phyloP scores from a whole-genome alignment of 192 early-diverging fungal genomes.

The Coemansia sp. region DNA sequence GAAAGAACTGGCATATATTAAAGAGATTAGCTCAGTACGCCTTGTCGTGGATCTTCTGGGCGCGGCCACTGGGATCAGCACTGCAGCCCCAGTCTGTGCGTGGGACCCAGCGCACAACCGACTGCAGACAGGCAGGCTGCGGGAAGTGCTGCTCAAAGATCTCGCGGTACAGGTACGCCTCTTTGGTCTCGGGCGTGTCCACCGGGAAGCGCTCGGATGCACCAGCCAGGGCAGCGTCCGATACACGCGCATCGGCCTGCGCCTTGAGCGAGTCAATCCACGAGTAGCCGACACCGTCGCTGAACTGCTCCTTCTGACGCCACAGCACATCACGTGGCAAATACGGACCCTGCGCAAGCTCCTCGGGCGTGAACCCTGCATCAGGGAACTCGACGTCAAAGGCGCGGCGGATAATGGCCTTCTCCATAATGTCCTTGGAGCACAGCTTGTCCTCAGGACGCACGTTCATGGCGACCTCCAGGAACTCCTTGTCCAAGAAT shows the following conservation, averaged over 20 bases:
- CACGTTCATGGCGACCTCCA: slow-evolving; percentile 90
- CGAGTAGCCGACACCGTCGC: slow-evolving; percentile 95
- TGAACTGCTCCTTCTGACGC: slow-evolving; percentile 99
- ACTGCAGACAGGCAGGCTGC: slow-evolving; percentile 81
- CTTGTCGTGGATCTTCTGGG: slow-evolving; percentile 83
- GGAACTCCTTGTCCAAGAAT: slow-evolving; percentile 90
- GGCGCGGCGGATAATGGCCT: slow-evolving; percentile 91
- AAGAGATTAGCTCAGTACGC: slow-evolving; percentile 16
- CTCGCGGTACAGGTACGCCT: slow-evolving; percentile 93
- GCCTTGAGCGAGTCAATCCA: slow-evolving; percentile 98
- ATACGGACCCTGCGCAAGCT: slow-evolving; percentile 65
- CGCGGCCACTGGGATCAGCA: slow-evolving; percentile 96
- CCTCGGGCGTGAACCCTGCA: slow-evolving; percentile 50
- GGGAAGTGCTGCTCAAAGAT: slow-evolving; percentile 95
- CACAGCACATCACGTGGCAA: slow-evolving; percentile 87
- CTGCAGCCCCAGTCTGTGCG: slow-evolving; percentile 97
- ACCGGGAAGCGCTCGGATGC: slow-evolving; percentile 71
- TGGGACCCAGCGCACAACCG: slow-evolving; percentile 95
- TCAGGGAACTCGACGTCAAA: slow-evolving; percentile 84
- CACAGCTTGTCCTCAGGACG: slow-evolving; percentile 81
- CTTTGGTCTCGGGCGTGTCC: slow-evolving; percentile 93
- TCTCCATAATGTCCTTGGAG: slow-evolving; percentile 80
- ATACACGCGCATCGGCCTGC: slow-evolving; percentile 62
- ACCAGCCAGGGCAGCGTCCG: slow-evolving; percentile 72
- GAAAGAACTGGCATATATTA: too few relatives aligned